A percentile compares a stretch with the other conserved stretches of the same genome.
Evolutionary conservation across 148 eudicot genomes (phyloP).

Genomic region (Vaccinium vitisidaea): DNA sequence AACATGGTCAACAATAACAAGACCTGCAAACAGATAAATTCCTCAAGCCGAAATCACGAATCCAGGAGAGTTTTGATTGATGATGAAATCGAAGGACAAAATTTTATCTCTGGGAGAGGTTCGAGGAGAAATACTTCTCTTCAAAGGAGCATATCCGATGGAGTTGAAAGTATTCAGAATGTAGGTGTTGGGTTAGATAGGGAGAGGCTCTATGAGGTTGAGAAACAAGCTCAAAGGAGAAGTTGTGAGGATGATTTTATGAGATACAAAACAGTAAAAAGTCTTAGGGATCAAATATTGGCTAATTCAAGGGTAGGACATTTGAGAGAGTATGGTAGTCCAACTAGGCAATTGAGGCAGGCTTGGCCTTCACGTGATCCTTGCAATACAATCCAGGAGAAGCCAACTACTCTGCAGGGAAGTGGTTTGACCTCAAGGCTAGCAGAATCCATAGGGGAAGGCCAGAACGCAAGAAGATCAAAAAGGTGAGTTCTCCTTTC

Average conservation of each 20-base stretch:
- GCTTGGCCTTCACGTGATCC: constrained; percentile 44
- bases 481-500: constrained; percentile 23
- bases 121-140: constrained; percentile 58
- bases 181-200: constrained; percentile 23
- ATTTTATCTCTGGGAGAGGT: constrained; percentile 39
- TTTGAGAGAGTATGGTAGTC: constrained; percentile 34
- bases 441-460: constrained; percentile 26
- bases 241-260: constrained; percentile 49
- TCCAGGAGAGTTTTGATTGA: constrained; percentile 30
- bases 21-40: constrained; percentile 32
- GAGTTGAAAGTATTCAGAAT: constrained; percentile 30
- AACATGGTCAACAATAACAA: constrained; percentile 39
- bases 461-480: constrained; percentile 29
- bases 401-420: constrained; percentile 19
- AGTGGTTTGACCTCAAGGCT: constrained; percentile 28
- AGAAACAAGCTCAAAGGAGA: constrained; percentile 46
- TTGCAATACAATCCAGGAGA: constrained; percentile 19
- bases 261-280: constrained; percentile 36
- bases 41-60: constrained; percentile 24
- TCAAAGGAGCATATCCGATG: constrained; percentile 57
- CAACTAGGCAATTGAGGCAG: constrained; percentile 36
- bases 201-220: constrained; percentile 31
- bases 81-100: constrained; percentile 45
- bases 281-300: constrained; percentile 47
- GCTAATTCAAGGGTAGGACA: constrained; percentile 46